These are phyloP conservation scores for Mycena galericulata DNA, from an alignment of 768 basidiomycete species.

Conservation along the genomic window DNA sequence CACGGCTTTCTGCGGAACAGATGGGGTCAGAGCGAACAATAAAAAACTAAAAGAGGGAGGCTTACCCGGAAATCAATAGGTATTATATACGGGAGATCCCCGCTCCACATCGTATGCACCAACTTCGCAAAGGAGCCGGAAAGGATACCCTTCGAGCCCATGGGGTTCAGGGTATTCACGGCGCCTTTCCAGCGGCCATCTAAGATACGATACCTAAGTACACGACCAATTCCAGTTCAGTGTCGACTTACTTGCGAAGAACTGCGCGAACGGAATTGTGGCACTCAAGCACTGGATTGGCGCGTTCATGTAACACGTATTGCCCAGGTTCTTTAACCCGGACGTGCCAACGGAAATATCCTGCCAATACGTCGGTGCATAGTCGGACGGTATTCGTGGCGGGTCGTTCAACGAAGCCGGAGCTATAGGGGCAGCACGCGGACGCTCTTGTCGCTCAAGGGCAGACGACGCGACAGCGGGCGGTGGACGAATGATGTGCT, in stretches of 20 bases:
- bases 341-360: conserved; percentile 83
- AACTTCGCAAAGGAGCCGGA: conserved; percentile 87
- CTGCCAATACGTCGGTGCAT: conserved; percentile 87
- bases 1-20: conserved; percentile 51
- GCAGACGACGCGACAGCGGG: conserved; percentile 79
- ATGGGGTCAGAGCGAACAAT: neutral
- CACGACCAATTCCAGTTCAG: neutral
- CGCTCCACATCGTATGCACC: conserved; percentile 89
- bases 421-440: neutral
- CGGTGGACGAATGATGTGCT: conserved; percentile 78
- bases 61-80: conserved; percentile 88
- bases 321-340: conserved; percentile 94
- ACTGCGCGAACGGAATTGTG: conserved; percentile 91
- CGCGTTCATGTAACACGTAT: conserved; percentile 99
- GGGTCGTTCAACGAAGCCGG: conserved; percentile 46
- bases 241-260: conserved; percentile 81
- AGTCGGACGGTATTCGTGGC: conserved; percentile 79
- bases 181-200: conserved; percentile 86
- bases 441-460: conserved; percentile 77
- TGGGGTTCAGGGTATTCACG: conserved; percentile 85
- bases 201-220: conserved; percentile 41
- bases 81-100: conserved; percentile 84
- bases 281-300: conserved; percentile 97
- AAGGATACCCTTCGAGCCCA: conserved; percentile 89
- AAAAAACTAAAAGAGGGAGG: neutral